Base-by-base conservation (phyloP, 2,329 filamentous ascomycete species). In the Clathrospora elynae region DNA sequence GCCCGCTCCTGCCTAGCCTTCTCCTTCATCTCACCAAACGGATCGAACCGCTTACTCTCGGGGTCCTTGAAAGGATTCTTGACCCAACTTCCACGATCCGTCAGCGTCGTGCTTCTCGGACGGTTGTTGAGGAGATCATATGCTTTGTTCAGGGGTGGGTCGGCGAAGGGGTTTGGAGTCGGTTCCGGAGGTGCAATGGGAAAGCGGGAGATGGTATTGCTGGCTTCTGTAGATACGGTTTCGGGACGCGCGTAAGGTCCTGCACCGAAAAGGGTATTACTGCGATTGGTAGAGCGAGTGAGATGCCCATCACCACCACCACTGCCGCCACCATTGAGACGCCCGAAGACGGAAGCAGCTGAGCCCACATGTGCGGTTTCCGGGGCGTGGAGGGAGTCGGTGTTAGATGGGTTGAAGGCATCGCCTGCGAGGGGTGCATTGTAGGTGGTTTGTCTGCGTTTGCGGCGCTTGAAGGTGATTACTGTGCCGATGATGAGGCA, bases 1-100 rank as follows among this genome's bases (percentile, higher is more conserved):
- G 49, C 24, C 6, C 66, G 35, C 49, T 68, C 64, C 20, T 37
- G 26, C 2, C 63, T 42, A 6, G 67, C 67, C 38, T 63, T 65
- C 18, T 61, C 62, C 25, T 67, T 59, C 37, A 70, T 31, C 45
- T 68, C 64, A 7, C 67, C 67, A 51, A 70, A 70, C 0, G 67
- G 67, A 53, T 70, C 67, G 22, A 70, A 70, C 1, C 67, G 57
- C 14, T 69, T 62, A 24, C 60, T 65, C 9, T 55, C 55, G 1
- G 67, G 67, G 28, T 70, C 53, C 12, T 57, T 57, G 52, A 70
- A 70, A 1, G 67, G 67, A 30, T 70, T 70, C 42, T 61, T 45
- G 10, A 61, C 35, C 67, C 67, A 70, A 14, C 55, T 61, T 1
- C 63, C 65, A 0, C 64, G 56, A 40, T 70, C 64, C 0, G 67